Evolutionary conservation across 306 rosid genomes (phyloP).

Genomic region (Mimosa bimucronata): DNA sequence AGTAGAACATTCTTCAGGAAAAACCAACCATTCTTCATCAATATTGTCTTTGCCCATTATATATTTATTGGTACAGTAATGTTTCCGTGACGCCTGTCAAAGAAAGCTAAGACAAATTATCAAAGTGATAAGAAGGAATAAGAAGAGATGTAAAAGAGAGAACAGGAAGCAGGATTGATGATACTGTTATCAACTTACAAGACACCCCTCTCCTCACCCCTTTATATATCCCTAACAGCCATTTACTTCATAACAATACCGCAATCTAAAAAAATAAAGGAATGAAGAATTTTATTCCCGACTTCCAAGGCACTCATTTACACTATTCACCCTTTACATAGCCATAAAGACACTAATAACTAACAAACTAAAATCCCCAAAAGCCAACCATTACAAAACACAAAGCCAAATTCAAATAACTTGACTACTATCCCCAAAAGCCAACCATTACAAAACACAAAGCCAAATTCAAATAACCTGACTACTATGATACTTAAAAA

Average conservation of each 20-base stretch:
- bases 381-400: not conserved
- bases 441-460: not conserved
- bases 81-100: slow-evolving; percentile 86
- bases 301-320: not conserved
- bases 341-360: not conserved
- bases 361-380: not conserved
- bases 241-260: not conserved
- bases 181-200: not conserved
- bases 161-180: not conserved
- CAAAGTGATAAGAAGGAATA: slow-evolving; percentile 1
- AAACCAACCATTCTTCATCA: slow-evolving; percentile 83
- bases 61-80: slow-evolving; percentile 84
- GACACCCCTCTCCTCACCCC: not conserved
- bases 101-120: slow-evolving; percentile 23
- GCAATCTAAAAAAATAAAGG: not conserved
- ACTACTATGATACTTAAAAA: slow-evolving; percentile 18
- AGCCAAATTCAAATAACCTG: slow-evolving; percentile 26
- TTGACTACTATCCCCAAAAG: slow-evolving; percentile 6
- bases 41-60: slow-evolving; percentile 65
- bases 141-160: not conserved
- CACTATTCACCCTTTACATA: not conserved
- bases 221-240: not conserved
- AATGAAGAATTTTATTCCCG: not conserved
- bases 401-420: slow-evolving; percentile 23
- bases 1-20: slow-evolving; percentile 26